Evolutionary conservation across 192 early-diverging fungal genomes (phyloP).

Genomic region (Umbelopsis sp.): DNA sequence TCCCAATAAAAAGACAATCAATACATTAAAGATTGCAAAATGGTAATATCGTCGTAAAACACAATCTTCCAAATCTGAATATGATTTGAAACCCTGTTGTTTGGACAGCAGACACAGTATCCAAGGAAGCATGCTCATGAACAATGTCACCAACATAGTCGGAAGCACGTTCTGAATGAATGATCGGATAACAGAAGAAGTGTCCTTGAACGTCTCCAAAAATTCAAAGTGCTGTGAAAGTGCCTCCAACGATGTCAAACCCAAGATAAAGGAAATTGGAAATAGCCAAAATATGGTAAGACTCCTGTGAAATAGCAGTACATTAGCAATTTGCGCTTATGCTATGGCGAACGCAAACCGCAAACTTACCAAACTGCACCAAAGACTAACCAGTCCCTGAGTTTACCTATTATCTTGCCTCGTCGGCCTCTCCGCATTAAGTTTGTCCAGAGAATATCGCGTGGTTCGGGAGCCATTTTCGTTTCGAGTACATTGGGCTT

Average conservation of each 20-base stretch:
- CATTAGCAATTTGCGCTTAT: slow-evolving; percentile 4
- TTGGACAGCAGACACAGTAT: slow-evolving; percentile 62
- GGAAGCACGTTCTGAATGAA: slow-evolving; percentile 61
- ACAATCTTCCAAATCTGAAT: slow-evolving; percentile 59
- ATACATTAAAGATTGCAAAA: slow-evolving; percentile 66
- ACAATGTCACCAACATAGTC: slow-evolving; percentile 57
- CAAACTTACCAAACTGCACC: slow-evolving; percentile 29
- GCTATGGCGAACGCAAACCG: not conserved
- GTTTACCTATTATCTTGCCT: slow-evolving; percentile 47
- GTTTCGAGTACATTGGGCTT: slow-evolving; percentile 55
- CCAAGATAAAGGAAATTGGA: slow-evolving; percentile 60
- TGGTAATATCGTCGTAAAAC: slow-evolving; percentile 60
- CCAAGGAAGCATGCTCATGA: slow-evolving; percentile 56
- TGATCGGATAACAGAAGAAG: slow-evolving; percentile 43
- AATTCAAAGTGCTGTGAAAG: slow-evolving; percentile 51
- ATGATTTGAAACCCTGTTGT: slow-evolving; percentile 56
- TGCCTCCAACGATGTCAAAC: slow-evolving; percentile 54
- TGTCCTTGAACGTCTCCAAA: slow-evolving; percentile 46
- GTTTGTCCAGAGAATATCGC: slow-evolving; percentile 64
- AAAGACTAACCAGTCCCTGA: slow-evolving; percentile 51
- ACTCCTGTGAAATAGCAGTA: slow-evolving; percentile 38
- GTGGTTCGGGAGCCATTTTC: slow-evolving; percentile 60
- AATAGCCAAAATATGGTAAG: slow-evolving; percentile 70
- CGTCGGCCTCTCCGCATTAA: slow-evolving; percentile 49
- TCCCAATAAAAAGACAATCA: slow-evolving; percentile 64